Evolutionary conservation across 768 basidiomycete genomes (phyloP), one percentile per base, ranked within the genome.

Genomic region (Suillus alpinus): DNA sequence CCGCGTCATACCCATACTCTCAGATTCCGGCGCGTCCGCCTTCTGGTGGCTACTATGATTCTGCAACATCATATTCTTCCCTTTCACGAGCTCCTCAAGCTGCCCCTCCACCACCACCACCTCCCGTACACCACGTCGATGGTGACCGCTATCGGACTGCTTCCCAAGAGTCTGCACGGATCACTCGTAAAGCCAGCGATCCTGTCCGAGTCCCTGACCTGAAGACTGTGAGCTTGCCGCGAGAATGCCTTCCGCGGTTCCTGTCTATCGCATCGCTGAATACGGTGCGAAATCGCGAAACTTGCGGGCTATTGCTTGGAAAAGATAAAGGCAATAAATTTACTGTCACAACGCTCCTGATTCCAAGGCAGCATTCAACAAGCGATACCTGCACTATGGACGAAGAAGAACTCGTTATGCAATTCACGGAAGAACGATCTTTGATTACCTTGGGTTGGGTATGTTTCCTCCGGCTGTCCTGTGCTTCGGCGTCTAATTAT

Each of bases 331-430:
- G 84, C 32, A 79, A 78, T 67, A 85, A 83, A 71, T 93, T 76
- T 66, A 73, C 83, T 3, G 91, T 95, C n/a, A 87, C 91, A 59
- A 90, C 88, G 52, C 71, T 96, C 68, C 74, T 96, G 68, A 87
- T 96, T 18, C 94, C 94, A n/a, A 90, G 84, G 72, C 94, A 96
- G 68, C 87, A 86, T 60, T 88, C 91, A 61, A 93, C 92, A 63
- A 86, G 88, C 60, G 92, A 96, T 76, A 93, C 92, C n/a, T 96
- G 94, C 72, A 86, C 87, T 36, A 95, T 94, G 89, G 88, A 92
- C 57, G 87, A 90, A 69, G 94, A 95, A 67, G 94, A 95, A 70
- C 76, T 92, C 50, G 91, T 94, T 7, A 75, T 94, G 74, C 83
- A 86, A 66, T 93, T 95, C 70, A 92, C 92, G 65, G 91, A 94